Evolutionary conservation across 768 basidiomycete species (phyloP).

Genomic region (Strobilomyces dryophilus): DNA sequence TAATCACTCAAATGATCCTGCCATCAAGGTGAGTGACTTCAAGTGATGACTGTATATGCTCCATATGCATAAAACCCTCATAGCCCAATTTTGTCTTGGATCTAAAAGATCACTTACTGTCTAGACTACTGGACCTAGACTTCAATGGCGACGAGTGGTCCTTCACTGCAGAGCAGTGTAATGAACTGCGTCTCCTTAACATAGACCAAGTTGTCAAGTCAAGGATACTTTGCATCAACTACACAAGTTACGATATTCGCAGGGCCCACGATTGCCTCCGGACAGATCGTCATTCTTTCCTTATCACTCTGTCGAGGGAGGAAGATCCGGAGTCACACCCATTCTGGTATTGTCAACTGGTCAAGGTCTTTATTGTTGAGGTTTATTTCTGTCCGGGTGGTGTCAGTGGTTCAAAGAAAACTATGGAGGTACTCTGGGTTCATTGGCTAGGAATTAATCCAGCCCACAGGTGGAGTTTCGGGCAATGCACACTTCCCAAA

Average conservation of each 20-base stretch:
- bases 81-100: neutral
- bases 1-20: neutral
- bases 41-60: neutral
- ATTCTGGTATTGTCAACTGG: neutral
- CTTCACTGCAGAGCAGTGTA: neutral
- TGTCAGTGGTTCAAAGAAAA: neutral
- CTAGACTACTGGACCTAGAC: neutral
- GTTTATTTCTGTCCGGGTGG: neutral
- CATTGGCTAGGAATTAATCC: neutral
- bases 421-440: neutral
- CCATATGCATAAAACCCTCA: neutral
- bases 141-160: neutral
- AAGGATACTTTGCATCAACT: neutral
- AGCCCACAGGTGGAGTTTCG: neutral
- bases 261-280: neutral
- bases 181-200: neutral
- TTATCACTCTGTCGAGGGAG: conserved; percentile 2
- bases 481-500: neutral
- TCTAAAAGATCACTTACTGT: neutral
- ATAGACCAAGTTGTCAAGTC: neutral
- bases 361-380: neutral
- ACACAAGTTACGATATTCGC: neutral
- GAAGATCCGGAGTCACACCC: neutral
- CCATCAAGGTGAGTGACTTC: neutral
- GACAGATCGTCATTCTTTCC: neutral